Base-by-base conservation (phyloP, 2,329 filamentous ascomycete species). In the Stylonectria norvegica region DNA sequence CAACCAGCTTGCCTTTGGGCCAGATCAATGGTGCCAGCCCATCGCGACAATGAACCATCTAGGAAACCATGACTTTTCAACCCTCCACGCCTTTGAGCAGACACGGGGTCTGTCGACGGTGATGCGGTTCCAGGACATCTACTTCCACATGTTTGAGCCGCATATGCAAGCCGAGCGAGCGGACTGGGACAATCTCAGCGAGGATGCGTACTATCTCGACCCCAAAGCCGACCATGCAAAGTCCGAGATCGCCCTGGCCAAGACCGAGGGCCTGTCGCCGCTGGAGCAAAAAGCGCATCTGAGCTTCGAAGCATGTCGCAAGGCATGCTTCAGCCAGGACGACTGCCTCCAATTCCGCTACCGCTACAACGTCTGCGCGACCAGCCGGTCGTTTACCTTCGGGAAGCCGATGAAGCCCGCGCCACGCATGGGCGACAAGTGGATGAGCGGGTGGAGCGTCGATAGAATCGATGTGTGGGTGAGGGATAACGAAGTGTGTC, bases 21-120 rank as follows among this genome's bases (percentile, higher is more conserved):
- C 59, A 2, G 59, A 58, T n/a, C 64, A 75, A 45, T 79, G 76
- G 75, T 79, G 76, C 55, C 71, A 77, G 35, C 72, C 75, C 7
- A 64, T 78, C 31, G 65, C 71, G 2, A 78, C 76, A 5, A 77
- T 79, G 73, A 74, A 78, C 53, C 74, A 78, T 55, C 64, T 76
- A 46, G 64, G 64, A 15, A 64, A 67, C 45, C 66, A 75, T 41
- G 76, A 79, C 38, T 62, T 77, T 4, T 70, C 67, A 17, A 61
- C 61, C 8, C 64, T 79, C 28, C 75, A 70, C 67, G 64, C 70
- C n/a, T 77, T 71, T 50, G 76, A 79, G 52, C 63, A 63, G 46
- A 56, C 58, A 22, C 64, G 65, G 31, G 63, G 63, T 22, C 58
- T 58, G 37, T 31, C 43, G 22, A 22, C 37, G 3, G 58, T 67